Percentiles rank a stretch among this genome's conserved stretches.
These are phyloP conservation scores for Leptomonas pyrrhocoris DNA, from an alignment of 208 protist genomes.

Conservation along the genomic window DNA sequence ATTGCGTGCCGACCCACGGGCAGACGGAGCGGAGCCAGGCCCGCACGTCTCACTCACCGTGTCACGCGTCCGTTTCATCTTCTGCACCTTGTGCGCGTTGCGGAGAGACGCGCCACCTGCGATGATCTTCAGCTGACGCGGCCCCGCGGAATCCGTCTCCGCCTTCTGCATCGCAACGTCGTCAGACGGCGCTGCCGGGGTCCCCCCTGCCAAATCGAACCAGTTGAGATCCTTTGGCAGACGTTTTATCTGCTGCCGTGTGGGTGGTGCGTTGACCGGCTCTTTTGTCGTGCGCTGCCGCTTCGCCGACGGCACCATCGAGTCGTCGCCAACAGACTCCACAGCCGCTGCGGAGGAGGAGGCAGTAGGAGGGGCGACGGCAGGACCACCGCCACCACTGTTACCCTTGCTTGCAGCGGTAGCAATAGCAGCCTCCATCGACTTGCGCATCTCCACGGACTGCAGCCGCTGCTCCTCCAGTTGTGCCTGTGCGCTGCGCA, in stretches of 20 bases:
- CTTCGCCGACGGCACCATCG: constrained; percentile 1
- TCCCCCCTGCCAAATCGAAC: background rate
- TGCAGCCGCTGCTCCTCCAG: constrained; percentile 37
- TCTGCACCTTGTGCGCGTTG: background rate
- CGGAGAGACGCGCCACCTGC: constrained; percentile 27
- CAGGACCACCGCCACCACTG: background rate
- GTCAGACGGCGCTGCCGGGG: background rate
- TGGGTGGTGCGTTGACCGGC: background rate
- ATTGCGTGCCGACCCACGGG: background rate
- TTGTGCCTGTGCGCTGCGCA: constrained; percentile 45
- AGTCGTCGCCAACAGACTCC: background rate
- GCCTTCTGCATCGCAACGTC: background rate
- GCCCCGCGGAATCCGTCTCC: constrained; percentile 1
- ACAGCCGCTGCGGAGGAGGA: background rate
- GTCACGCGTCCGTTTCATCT: constrained; percentile 14
- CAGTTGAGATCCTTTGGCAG: background rate
- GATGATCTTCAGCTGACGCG: constrained; percentile 24
- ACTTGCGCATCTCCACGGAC: constrained; percentile 6
- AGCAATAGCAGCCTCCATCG: constrained; percentile 14
- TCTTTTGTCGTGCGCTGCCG: constrained; percentile 2
- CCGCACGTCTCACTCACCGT: background rate
- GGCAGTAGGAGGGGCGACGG: background rate
- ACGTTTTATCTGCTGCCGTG: background rate
- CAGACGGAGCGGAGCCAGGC: background rate
- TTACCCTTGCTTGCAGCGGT: background rate